Conservation (phyloP, 2,329 filamentous ascomycete genomes). For the Cadophora gregata region DNA sequence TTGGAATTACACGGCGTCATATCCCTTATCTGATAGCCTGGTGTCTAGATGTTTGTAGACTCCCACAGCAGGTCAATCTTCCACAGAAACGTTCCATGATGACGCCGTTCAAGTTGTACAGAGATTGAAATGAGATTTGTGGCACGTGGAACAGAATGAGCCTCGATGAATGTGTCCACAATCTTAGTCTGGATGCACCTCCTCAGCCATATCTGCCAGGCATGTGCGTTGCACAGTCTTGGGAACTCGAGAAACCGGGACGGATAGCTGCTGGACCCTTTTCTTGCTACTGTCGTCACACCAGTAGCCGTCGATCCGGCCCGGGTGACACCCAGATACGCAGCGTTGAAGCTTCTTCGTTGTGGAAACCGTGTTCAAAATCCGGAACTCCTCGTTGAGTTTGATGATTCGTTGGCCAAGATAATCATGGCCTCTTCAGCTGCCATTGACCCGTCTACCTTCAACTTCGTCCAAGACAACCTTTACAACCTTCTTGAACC, state of each 20-base stretch:
- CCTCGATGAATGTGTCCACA: conserved; percentile 1
- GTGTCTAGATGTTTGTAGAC: not conserved
- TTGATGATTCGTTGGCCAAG: not conserved
- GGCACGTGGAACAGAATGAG: conserved; percentile 5
- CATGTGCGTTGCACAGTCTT: not conserved
- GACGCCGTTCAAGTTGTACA: conserved; percentile 13
- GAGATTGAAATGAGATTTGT: not conserved
- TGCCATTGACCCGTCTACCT: conserved; percentile 29
- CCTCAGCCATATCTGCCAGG: not conserved
- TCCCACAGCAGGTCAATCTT: conserved; percentile 12
- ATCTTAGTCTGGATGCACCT: not conserved
- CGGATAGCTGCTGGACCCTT: not conserved
- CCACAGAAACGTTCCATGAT: conserved; percentile 10
- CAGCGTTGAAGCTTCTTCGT: conserved; percentile 11
- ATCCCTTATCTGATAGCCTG: conserved; percentile 3
- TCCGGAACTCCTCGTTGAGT: too few relatives aligned
- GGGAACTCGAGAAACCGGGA: too few relatives aligned
- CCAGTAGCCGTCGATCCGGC: conserved; percentile 10
- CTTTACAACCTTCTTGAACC: conserved; percentile 75
- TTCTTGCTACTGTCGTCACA: not conserved
- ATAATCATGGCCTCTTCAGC: not conserved
- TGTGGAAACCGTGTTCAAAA: conserved; percentile 1
- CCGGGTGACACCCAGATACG: not conserved
- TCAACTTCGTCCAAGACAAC: conserved; percentile 65
- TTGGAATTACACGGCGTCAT: not conserved